phyloP scores from a whole-genome alignment of 2,329 filamentous ascomycete species.

The Xylaria digitata region DNA sequence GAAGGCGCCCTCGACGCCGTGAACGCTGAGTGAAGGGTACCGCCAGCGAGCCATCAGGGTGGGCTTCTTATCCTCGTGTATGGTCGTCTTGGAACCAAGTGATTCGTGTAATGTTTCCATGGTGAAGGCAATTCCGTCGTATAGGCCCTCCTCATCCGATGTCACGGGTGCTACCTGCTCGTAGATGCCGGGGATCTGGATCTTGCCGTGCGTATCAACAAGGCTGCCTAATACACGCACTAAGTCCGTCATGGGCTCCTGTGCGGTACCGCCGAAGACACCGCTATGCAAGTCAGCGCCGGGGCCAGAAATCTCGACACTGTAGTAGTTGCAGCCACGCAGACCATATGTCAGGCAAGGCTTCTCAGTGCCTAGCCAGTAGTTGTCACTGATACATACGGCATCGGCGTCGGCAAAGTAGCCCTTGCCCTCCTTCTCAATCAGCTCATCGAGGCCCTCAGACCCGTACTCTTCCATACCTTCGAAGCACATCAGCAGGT shows the following conservation, averaged over 20 bases:
- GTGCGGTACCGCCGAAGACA: constrained; percentile 94
- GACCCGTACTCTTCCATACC: constrained; percentile 99
- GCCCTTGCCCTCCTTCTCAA: constrained; percentile 88
- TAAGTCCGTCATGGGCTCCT: constrained; percentile 98
- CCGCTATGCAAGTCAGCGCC: constrained; percentile 95
- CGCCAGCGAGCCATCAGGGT: constrained; percentile 98
- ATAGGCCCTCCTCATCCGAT: constrained; percentile 86
- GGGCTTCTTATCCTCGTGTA: constrained; percentile 87
- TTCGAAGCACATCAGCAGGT: constrained; percentile 99
- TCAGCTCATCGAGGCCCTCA: constrained; percentile 94
- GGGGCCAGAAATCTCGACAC: constrained; percentile 87
- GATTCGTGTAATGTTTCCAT: constrained; percentile 97
- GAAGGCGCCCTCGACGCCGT: constrained; percentile 96
- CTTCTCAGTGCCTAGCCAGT: constrained; percentile 99
- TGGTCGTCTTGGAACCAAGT: constrained; percentile 87
- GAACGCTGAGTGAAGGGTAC: constrained; percentile 91
- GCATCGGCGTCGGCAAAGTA: constrained; percentile 97
- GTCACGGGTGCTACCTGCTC: constrained; percentile 93
- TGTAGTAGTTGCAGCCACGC: constrained; percentile 98
- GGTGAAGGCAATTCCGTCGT: constrained; percentile 89
- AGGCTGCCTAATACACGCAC: constrained; percentile 83
- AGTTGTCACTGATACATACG: constrained; percentile 99
- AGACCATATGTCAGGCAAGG: constrained; percentile 97
- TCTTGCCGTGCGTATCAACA: constrained; percentile 91
- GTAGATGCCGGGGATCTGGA: constrained; percentile 91